Evolutionary conservation across 305 asterid species (phyloP).

Genomic region (Euphrasia arctica): DNA sequence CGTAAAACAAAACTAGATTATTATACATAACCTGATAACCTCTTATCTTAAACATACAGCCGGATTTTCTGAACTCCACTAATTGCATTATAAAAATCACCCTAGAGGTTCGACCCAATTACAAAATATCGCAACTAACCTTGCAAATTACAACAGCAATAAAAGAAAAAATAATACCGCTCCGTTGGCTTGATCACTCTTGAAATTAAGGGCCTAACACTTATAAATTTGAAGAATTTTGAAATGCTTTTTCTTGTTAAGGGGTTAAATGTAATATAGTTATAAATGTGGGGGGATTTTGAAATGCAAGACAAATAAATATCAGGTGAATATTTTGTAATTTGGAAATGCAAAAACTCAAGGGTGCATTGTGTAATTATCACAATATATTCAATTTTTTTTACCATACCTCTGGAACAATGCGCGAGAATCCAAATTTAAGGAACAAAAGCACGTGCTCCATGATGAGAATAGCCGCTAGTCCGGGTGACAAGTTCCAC

Average conservation of each 20-base stretch:
- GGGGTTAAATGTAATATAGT: background rate
- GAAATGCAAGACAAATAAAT: background rate
- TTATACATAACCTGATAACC: background rate
- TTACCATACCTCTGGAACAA: constrained; percentile 75
- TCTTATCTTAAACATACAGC: background rate
- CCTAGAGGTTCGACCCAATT: background rate
- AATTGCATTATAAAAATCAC: background rate
- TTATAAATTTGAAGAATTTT: background rate
- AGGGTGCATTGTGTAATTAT: no score
- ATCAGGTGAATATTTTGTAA: background rate
- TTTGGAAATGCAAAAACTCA: background rate
- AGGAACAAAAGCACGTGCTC: constrained; percentile 79
- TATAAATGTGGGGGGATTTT: background rate
- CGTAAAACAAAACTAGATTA: constrained; percentile 11
- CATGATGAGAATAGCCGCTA: constrained; percentile 82
- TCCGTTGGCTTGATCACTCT: background rate
- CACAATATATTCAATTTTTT: background rate
- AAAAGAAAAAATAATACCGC: background rate
- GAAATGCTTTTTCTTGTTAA: background rate
- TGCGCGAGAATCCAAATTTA: constrained; percentile 79
- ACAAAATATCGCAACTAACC: no score
- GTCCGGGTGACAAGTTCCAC: constrained; percentile 88
- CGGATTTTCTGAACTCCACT: background rate
- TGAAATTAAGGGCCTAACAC: background rate
- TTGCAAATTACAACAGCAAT: no score